A percentile compares a stretch with the other conserved stretches of the same genome.
These are phyloP conservation scores for Neocallimastix lanati DNA, from an alignment of 192 early-diverging fungal genomes.

Conservation along the genomic window DNA sequence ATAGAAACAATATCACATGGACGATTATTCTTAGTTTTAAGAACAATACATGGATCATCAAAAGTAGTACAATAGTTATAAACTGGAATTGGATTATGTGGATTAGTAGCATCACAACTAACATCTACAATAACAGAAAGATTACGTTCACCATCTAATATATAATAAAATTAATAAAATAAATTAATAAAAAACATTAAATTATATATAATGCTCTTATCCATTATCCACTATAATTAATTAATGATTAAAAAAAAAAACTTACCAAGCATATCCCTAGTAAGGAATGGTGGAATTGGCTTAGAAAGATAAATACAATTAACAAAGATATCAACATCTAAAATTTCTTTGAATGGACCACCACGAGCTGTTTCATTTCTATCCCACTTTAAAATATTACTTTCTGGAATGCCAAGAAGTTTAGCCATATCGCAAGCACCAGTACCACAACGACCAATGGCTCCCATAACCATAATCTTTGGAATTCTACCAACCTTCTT, in stretches of 20 bases:
- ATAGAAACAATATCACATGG: conserved; percentile 85
- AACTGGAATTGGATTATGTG: conserved; percentile 91
- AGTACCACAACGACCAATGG: conserved; percentile 80
- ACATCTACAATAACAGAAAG: conserved; percentile 83
- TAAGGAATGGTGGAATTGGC: conserved; percentile 88
- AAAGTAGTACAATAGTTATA: conserved; percentile 87
- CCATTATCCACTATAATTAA: too few species aligned
- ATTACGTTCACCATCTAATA: conserved; percentile 30
- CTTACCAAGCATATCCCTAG: conserved; percentile 43
- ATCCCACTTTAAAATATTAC: conserved; percentile 84
- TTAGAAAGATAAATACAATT: conserved; percentile 95
- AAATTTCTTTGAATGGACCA: conserved; percentile 83
- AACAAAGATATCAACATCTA: conserved; percentile 82
- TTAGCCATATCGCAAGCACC: conserved; percentile 72
- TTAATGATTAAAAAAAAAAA: too few species aligned
- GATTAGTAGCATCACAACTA: conserved; percentile 90
- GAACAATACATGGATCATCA: conserved; percentile 65
- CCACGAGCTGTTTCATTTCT: conserved; percentile 79
- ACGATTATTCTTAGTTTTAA: conserved; percentile 32
- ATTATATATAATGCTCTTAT: too few species aligned
- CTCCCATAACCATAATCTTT: conserved; percentile 89
- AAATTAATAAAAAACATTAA: too few species aligned
- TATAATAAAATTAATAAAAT: too few species aligned
- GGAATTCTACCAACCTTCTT: conserved; percentile 45
- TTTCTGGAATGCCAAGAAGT: conserved; percentile 61